Evolutionary conservation across 129 eudicot genomes (phyloP), one percentile per base, ranked within the genome.

Genomic region (Deinandra increscens): DNA sequence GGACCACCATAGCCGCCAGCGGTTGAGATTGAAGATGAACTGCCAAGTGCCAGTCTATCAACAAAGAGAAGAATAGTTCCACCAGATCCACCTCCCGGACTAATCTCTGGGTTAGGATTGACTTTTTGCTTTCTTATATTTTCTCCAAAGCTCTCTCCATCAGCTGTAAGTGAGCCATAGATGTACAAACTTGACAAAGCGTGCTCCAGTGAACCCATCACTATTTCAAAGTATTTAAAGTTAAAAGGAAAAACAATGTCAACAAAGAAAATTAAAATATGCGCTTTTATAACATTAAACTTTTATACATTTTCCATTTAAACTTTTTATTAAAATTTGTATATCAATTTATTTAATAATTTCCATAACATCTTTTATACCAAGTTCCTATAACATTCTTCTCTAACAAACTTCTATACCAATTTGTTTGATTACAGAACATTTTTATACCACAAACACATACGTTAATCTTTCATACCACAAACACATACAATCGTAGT

Each of bases 71-170:
- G 99, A 80, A 89, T 83, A 66, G 87, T 83, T 78, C 99, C 99
- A 73, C 99, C 99, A 54, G 99, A 89, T 77, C 97, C 99, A 71
- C 99, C 99, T 9, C 99, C 99, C 17, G 92, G 81, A 73, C 91
- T 85, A 29, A 65, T 64, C 23, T 58, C 78, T 4, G 87, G 69
- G 69, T 36, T 37, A 80, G 49, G 11, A 71, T 56, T 68, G 42
- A 72, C 70, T 63, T 68, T 75, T 73, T 75, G 75, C 63, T 61
- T 66, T 63, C 78, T 58, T 20, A 83, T 51, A 60, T 68, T 82
- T 60, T 86, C 83, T 44, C 81, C 86, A 69, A 51, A 85, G 83
- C 92, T 94, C 64, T 82, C 88, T 61, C 97, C 99, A 66, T 94
- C 88, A 56, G 99, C 92, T 73, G 68, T 81, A 55, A 94, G 76